Evolutionary conservation across 768 basidiomycete genomes (phyloP), one percentile per base, ranked within the genome.

Genomic region (Krasilnikovozyma curviuscula): DNA sequence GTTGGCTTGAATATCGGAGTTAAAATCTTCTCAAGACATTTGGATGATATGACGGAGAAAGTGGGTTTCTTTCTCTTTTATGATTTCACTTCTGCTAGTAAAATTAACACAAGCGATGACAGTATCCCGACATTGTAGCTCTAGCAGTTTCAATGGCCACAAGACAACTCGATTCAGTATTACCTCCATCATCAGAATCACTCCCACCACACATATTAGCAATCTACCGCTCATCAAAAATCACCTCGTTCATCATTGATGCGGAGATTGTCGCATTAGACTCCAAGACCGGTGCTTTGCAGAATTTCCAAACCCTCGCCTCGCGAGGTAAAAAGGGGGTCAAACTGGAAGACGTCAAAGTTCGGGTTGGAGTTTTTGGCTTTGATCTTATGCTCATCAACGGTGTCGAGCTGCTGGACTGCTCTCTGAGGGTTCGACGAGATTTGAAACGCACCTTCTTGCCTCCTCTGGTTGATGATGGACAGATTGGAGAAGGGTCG

Each of bases 341-440:
- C 28, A 65, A 73, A 48, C 62, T 83, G 6, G 70, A 72, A 50
- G 75, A 86, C 56, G 72, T 93, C 57, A 78, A 74, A 53, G 72
- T 89, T 34, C 64, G 75, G 23, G 83, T 91, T 1, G 79, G 79
- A n/a, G 71, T 91, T 2, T 89, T 74, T 62, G 79, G 74, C 0
- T 93, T 91, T 62, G 88, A 93, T 66, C 57, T 91, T 50, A 82
- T 93, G 83, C 77, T 77, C 58, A 67, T 84, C 40, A 78, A 91
- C 63, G 78, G 74, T 51, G 65, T 78, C 67, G 88, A 83, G 53
- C 69, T 89, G 1, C 68, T 93, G 33, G 69, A 70, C 41, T 68
- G 69, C 29, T 70, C 79, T 1, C 83, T 86, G 59, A 77, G 82
- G 7, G 69, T 73, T 43, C 73, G 88, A 40, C 73, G 85, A 49